phyloP scores from a whole-genome alignment of 495 filamentous ascomycete genomes.

The Aspergillus mulundensis region DNA sequence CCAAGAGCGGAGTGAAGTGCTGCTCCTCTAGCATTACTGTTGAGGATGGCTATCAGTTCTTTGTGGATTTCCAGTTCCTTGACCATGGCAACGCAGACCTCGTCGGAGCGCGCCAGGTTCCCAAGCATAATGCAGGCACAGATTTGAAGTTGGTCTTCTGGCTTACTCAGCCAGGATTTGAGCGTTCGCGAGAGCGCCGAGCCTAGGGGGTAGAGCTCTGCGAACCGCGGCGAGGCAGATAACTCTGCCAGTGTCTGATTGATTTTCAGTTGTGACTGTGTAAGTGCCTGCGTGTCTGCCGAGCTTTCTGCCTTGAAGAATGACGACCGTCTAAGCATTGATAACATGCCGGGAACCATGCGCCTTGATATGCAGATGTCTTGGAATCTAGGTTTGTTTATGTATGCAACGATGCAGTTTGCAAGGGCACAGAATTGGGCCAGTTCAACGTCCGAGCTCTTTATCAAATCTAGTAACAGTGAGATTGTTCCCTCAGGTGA shows the following conservation, averaged over 20 bases:
- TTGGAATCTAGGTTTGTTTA: slow-evolving; percentile 42
- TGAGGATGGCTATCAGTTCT: slow-evolving; percentile 52
- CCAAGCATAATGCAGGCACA: slow-evolving; percentile 73
- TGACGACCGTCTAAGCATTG: slow-evolving; percentile 31
- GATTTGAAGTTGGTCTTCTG: slow-evolving; percentile 59
- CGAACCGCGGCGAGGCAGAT: slow-evolving; percentile 55
- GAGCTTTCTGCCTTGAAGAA: slow-evolving; percentile 25
- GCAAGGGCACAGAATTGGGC: slow-evolving; percentile 33
- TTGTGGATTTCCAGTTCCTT: slow-evolving; percentile 49
- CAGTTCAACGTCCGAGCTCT: slow-evolving; percentile 16
- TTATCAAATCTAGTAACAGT: slow-evolving; percentile 29
- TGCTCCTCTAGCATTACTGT: slow-evolving; percentile 39
- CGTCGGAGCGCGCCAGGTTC: slow-evolving; percentile 72
- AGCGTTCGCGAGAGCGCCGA: slow-evolving; percentile 49
- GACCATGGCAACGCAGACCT: slow-evolving; percentile 55
- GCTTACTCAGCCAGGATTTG: slow-evolving; percentile 47
- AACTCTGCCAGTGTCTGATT: slow-evolving; percentile 60
- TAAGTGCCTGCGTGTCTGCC: slow-evolving; percentile 50
- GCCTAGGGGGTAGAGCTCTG: slow-evolving; percentile 45
- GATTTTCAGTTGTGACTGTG: slow-evolving; percentile 51
- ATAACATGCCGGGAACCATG: slow-evolving; percentile 30
- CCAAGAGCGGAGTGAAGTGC: slow-evolving; percentile 64
- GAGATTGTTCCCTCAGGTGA: slow-evolving; percentile 40
- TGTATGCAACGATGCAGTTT: slow-evolving; percentile 29
- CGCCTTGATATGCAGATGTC: slow-evolving; percentile 32